phyloP scores from a whole-genome alignment of 2,329 filamentous ascomycete genomes.

The Sordariomycetes sp. region DNA sequence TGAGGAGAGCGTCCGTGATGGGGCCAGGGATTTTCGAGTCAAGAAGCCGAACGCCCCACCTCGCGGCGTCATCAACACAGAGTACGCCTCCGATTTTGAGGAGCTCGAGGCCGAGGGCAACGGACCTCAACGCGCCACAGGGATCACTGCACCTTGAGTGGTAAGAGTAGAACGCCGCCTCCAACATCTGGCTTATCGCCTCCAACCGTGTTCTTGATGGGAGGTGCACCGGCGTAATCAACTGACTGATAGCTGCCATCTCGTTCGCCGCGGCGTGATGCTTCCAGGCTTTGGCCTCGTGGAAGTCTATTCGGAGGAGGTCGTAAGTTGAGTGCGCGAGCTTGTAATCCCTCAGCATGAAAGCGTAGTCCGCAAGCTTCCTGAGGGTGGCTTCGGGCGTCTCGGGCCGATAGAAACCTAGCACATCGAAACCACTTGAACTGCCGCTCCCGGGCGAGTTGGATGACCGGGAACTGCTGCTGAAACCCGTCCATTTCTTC shows the following conservation, averaged over 20 bases:
- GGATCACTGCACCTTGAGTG: conserved; percentile 71
- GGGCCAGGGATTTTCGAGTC: conserved; percentile 66
- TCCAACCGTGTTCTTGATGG: conserved; percentile 71
- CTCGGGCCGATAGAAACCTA: conserved; percentile 76
- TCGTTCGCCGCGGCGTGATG: conserved; percentile 91
- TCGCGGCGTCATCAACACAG: conserved; percentile 75
- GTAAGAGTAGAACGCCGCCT: conserved; percentile 88
- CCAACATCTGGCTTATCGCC: conserved; percentile 75
- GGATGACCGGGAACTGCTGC: conserved; percentile 49
- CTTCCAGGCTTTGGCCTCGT: conserved; percentile 93
- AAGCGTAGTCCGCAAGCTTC: conserved; percentile 87
- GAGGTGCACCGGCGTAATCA: conserved; percentile 64
- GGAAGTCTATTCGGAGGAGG: conserved; percentile 76
- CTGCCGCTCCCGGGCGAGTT: background rate
- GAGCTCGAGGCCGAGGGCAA: conserved; percentile 70
- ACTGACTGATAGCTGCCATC: conserved; percentile 79
- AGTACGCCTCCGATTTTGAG: conserved; percentile 70
- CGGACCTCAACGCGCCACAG: conserved; percentile 69
- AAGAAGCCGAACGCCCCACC: conserved; percentile 72
- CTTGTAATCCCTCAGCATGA: conserved; percentile 96
- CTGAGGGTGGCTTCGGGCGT: conserved; percentile 83
- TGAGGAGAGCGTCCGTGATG: conserved; percentile 71
- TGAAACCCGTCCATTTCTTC: conserved; percentile 80
- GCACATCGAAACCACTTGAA: conserved; percentile 65
- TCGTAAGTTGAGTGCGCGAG: conserved; percentile 88